These are phyloP conservation scores for Lyophyllum atratum DNA, from an alignment of 768 basidiomycete species.

Conservation along the genomic window DNA sequence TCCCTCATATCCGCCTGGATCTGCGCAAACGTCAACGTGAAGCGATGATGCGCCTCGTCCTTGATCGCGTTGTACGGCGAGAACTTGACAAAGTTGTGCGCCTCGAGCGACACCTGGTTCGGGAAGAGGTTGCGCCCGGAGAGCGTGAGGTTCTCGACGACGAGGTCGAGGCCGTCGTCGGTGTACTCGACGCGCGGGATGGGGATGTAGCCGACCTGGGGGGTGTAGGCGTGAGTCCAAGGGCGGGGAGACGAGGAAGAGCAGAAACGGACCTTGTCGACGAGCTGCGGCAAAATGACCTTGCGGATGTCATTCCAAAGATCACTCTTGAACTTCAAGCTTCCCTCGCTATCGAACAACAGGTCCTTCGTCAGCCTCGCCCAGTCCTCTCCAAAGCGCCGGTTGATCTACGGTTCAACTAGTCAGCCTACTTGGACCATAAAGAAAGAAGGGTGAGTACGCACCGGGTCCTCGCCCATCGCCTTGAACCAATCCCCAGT, in stretches of 20 bases:
- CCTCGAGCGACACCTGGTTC: conserved; percentile 70
- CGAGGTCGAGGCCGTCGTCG: conserved; percentile 82
- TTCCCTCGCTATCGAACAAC: conserved; percentile 81
- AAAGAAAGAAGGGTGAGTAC: conserved; percentile 9
- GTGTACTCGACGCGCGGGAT: conserved; percentile 96
- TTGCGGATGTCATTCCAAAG: conserved; percentile 88
- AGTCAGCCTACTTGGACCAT: not conserved
- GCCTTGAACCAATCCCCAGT: conserved; percentile 80
- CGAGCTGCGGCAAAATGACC: conserved; percentile 78
- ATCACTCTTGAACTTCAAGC: conserved; percentile 83
- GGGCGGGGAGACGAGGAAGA: too few species aligned
- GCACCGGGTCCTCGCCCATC: conserved; percentile 78
- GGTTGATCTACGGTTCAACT: conserved; percentile 47
- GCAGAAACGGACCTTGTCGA: conserved; percentile 58
- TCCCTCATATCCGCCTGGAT: conserved; percentile 95
- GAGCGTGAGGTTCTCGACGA: conserved; percentile 91
- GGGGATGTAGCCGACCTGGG: conserved; percentile 74
- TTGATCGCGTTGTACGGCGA: conserved; percentile 65
- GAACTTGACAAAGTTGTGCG: conserved; percentile 83
- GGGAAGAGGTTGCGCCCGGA: conserved; percentile 91
- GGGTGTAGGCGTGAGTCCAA: too few species aligned
- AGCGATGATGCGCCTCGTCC: conserved; percentile 69
- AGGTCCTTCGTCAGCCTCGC: conserved; percentile 79
- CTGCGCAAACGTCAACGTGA: conserved; percentile 77
- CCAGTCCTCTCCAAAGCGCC: conserved; percentile 82